Evolutionary conservation across 2,329 filamentous ascomycete species (phyloP).

Genomic region (Huntiella moniliformis): DNA sequence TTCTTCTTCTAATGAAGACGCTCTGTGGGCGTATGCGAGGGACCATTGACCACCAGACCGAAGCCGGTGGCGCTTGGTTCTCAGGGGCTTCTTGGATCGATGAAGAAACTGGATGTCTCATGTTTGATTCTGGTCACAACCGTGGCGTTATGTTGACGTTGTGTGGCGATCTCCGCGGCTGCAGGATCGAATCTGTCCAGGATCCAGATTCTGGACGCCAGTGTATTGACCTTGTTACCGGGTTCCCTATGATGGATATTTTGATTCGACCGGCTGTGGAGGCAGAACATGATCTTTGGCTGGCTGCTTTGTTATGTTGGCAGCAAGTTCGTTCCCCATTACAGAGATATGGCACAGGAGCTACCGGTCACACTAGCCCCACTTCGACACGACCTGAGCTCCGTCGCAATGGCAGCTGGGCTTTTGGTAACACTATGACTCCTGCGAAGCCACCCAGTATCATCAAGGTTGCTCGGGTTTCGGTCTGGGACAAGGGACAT

Average conservation of each 20-base stretch:
- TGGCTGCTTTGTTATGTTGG: constrained; percentile 66
- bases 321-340: constrained; percentile 47
- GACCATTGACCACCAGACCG: constrained; percentile 51
- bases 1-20: constrained; percentile 58
- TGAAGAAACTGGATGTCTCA: constrained; percentile 52
- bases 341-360: constrained; percentile 25
- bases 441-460: constrained; percentile 37
- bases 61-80: constrained; percentile 44
- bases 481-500: constrained; percentile 70
- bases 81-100: constrained; percentile 61
- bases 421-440: constrained; percentile 4
- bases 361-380: constrained; percentile 17
- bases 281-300: constrained; percentile 59
- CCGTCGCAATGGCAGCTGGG: constrained; percentile 19
- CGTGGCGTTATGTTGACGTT: constrained; percentile 6
- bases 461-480: constrained; percentile 86
- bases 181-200: constrained; percentile 19
- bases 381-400: constrained; percentile 24
- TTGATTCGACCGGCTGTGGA: constrained; percentile 44
- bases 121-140: constrained; percentile 44
- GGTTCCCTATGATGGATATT: constrained; percentile 25
- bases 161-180: constrained; percentile 9
- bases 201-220: constrained; percentile 6
- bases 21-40: constrained; percentile 66
- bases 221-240: constrained; percentile 9